Evolutionary conservation across 208 protist genomes (phyloP), one percentile per base, ranked within the genome.

Genomic region (Vickermania ingenoplastis): DNA sequence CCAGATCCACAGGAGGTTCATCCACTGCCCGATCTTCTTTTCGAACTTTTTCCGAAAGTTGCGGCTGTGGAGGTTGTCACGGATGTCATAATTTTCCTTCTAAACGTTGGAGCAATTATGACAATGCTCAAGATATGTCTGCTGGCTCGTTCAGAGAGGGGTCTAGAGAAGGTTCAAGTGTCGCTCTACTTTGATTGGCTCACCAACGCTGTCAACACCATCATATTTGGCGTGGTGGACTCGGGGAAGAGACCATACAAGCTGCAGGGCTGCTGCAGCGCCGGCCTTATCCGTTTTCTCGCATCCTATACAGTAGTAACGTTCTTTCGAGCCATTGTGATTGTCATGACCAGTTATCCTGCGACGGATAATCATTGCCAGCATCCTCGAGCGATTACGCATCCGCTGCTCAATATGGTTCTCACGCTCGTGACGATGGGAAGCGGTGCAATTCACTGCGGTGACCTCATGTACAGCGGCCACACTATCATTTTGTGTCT

Each of bases 391-490:
- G n/a, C 24, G 3, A 89, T 95, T 28, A 69, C 69, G 49, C 50
- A 90, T 52, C 78, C 81, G 0, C 0, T 90, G 2, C 62, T 77
- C 23, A 95, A 95, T 54, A 63, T 92, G 1, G 49, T 95, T 26
- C 61, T 93, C 17, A 92, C 85, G 3, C 61, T 95, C 14, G 77
- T 92, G 4, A 95, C 89, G 2, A 54, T 89, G 0, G 86, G 89
- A 45, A 71, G 72, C 58, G 81, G 71, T 13, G 69, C 80, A 11
- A 89, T 93, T 24, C 89, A 95, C 73, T 95, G 89, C 51, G 89
- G 89, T 36, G 89, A 95, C 65, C 65, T 95, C 7, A 87, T 95
- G 80, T 95, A 91, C 65, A 90, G 81, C 53, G 89, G 89, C 3
- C 89, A 95, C 74, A 93, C 86, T 0, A 86, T 95, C 60, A 90